A percentile compares a stretch with the other conserved stretches of the same genome.
Evolutionary conservation across 2,329 filamentous ascomycete species (phyloP).

Genomic region (Colletotrichum incanum): DNA sequence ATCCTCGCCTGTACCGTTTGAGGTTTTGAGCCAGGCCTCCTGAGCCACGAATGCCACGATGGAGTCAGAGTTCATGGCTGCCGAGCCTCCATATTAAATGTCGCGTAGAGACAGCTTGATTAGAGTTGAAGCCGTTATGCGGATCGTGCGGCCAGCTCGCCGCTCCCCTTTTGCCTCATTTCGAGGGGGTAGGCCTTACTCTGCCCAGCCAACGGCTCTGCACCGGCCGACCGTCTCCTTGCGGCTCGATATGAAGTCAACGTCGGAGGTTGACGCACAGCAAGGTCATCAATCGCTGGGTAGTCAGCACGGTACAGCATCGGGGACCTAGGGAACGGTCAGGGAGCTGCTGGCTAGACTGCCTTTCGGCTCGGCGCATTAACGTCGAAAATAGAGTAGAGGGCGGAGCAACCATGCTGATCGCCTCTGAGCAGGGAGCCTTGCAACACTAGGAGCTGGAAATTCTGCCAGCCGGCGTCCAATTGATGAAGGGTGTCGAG

Average conservation of each 20-base stretch:
- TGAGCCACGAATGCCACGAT: not conserved
- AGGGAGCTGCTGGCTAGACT: not conserved
- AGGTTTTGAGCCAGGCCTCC: not conserved
- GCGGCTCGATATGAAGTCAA: constrained; percentile 20
- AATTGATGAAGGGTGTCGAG: constrained; percentile 12
- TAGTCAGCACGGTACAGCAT: not conserved
- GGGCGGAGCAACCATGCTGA: constrained; percentile 28
- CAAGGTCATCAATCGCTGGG: not conserved
- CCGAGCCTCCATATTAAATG: constrained; percentile 5
- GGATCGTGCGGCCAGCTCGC: constrained; percentile 22
- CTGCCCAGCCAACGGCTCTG: not conserved
- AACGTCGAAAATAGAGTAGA: constrained; percentile 34
- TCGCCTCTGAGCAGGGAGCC: constrained; percentile 13
- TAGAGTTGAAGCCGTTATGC: constrained; percentile 35
- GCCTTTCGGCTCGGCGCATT: constrained; percentile 25
- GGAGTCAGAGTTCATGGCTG: not conserved
- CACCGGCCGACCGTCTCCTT: constrained; percentile 5
- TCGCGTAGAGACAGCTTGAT: not conserved
- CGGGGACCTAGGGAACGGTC: not conserved
- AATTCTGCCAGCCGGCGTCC: constrained; percentile 28
- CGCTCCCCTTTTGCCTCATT: not conserved
- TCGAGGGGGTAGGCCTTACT: not conserved
- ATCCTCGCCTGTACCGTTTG: not conserved
- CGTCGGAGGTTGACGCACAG: constrained; percentile 19
- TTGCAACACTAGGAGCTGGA: constrained; percentile 30